Conservation (phyloP, 371 early-diverging fungal genomes). For the Aphelidium insulamus region DNA sequence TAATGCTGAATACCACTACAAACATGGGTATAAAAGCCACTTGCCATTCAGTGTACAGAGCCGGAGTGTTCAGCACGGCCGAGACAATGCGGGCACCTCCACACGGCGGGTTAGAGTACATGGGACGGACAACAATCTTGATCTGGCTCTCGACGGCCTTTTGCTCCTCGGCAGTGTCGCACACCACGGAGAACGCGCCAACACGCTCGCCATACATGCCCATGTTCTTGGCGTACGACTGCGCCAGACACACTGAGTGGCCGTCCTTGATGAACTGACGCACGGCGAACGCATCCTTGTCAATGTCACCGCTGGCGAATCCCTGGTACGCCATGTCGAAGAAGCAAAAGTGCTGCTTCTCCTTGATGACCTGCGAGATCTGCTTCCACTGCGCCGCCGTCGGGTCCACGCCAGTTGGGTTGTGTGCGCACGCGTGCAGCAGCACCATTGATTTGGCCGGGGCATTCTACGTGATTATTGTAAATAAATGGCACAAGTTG, state of each 20-base stretch:
- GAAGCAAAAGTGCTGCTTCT: constrained; percentile 67
- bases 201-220: constrained; percentile 96
- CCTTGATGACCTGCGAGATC: constrained; percentile 55
- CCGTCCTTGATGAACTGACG: constrained; percentile 76
- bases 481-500: background rate
- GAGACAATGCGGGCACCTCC: constrained; percentile 85
- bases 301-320: constrained; percentile 83
- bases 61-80: constrained; percentile 52
- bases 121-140: constrained; percentile 83
- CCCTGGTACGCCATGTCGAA: constrained; percentile 99
- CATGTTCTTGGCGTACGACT: constrained; percentile 97
- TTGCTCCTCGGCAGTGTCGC: constrained; percentile 49
- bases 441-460: constrained; percentile 75
- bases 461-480: constrained; percentile 20
- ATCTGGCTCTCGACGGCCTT: constrained; percentile 76
- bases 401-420: constrained; percentile 97
- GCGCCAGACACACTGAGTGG: constrained; percentile 59
- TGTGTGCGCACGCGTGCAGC: constrained; percentile 96
- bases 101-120: constrained; percentile 95
- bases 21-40: constrained; percentile 1
- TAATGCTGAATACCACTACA: background rate
- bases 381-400: constrained; percentile 76
- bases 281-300: constrained; percentile 78
- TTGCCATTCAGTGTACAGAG: constrained; percentile 66
- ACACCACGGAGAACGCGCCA: constrained; percentile 79